phyloP scores from a whole-genome alignment of 2,329 filamentous ascomycete species.

The Aspergillus pseudoviridinutans region DNA sequence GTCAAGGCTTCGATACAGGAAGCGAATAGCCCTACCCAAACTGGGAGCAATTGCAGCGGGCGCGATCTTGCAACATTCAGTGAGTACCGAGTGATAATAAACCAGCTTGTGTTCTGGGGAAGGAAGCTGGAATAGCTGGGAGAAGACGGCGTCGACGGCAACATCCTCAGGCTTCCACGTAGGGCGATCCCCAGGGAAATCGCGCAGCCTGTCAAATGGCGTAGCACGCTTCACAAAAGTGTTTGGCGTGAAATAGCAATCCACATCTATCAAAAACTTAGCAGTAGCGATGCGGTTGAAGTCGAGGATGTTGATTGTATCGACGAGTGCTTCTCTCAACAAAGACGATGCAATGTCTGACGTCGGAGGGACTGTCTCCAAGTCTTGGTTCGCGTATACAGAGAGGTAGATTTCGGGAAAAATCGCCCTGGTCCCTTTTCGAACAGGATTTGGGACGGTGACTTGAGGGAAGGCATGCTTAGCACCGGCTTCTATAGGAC shows the following conservation, averaged over 20 bases:
- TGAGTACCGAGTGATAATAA: slow-evolving; percentile 93
- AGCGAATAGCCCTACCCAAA: slow-evolving; percentile 87
- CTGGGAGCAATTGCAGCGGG: slow-evolving; percentile 95
- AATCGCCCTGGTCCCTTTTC: slow-evolving; percentile 68
- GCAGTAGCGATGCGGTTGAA: slow-evolving; percentile 87
- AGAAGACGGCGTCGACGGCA: slow-evolving; percentile 95
- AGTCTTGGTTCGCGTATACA: slow-evolving; percentile 80
- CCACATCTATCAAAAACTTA: slow-evolving; percentile 85
- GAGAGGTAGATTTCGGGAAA: slow-evolving; percentile 95
- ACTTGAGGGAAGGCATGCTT: slow-evolving; percentile 79
- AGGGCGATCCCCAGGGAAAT: slow-evolving; percentile 58
- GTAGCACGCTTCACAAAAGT: slow-evolving; percentile 94
- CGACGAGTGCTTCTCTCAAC: slow-evolving; percentile 77
- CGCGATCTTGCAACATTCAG: slow-evolving; percentile 91
- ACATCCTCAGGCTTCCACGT: slow-evolving; percentile 99
- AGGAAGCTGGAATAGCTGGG: slow-evolving; percentile 85
- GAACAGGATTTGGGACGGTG: slow-evolving; percentile 69
- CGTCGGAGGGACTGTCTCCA: slow-evolving; percentile 79
- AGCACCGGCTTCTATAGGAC: slow-evolving; percentile 55
- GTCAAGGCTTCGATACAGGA: slow-evolving; percentile 77
- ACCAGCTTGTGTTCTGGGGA: slow-evolving; percentile 87
- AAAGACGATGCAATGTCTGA: slow-evolving; percentile 75
- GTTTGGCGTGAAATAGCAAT: slow-evolving; percentile 85
- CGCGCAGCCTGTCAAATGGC: slow-evolving; percentile 80
- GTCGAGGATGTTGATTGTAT: slow-evolving; percentile 91